A percentile compares a stretch with the other conserved stretches of the same genome.
Evolutionary conservation across 78 protist genomes (phyloP).

Genomic region (Pelomyxa schiedti): DNA sequence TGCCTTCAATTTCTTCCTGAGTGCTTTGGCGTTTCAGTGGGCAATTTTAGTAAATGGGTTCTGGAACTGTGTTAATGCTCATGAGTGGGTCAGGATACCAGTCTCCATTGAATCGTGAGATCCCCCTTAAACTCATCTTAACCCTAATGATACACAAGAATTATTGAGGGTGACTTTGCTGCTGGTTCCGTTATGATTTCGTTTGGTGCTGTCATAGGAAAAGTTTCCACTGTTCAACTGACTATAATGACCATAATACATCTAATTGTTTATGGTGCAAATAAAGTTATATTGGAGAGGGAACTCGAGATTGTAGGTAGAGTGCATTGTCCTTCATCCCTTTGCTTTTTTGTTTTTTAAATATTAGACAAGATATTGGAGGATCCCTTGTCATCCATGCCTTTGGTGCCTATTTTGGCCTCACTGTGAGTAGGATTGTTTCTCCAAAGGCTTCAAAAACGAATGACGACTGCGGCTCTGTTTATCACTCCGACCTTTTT

Average conservation of each 20-base stretch:
- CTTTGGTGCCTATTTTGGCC: conserved; percentile 86
- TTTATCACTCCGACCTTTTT: conserved; percentile 58
- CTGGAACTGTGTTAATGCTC: conserved; percentile 22
- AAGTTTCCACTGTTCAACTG: conserved; percentile 63
- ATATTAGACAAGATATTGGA: conserved; percentile 61
- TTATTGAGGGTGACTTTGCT: conserved; percentile 36
- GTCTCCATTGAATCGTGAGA: conserved; percentile 28
- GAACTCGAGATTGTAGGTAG: conserved; percentile 15
- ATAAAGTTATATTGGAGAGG: conserved; percentile 37
- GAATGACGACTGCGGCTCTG: conserved; percentile 4
- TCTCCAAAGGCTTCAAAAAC: neutral
- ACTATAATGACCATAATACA: conserved; percentile 59
- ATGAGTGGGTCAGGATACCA: conserved; percentile 11
- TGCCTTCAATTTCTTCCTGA: conserved; percentile 57
- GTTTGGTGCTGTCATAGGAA: conserved; percentile 85
- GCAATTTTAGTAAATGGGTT: conserved; percentile 42
- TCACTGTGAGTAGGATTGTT: conserved; percentile 43
- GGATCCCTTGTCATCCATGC: conserved; percentile 84
- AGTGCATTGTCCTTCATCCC: neutral
- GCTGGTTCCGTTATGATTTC: conserved; percentile 86
- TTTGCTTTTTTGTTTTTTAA: neutral
- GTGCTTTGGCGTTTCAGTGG: conserved; percentile 65
- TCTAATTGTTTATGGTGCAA: conserved; percentile 52
- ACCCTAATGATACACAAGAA: too few species aligned
- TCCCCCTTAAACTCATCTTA: neutral